Percentiles rank a stretch among this genome's conserved stretches.
These are phyloP conservation scores for Alloteropsis angusta DNA, from an alignment of 202 grass and related monocot species.

Conservation along the genomic window DNA sequence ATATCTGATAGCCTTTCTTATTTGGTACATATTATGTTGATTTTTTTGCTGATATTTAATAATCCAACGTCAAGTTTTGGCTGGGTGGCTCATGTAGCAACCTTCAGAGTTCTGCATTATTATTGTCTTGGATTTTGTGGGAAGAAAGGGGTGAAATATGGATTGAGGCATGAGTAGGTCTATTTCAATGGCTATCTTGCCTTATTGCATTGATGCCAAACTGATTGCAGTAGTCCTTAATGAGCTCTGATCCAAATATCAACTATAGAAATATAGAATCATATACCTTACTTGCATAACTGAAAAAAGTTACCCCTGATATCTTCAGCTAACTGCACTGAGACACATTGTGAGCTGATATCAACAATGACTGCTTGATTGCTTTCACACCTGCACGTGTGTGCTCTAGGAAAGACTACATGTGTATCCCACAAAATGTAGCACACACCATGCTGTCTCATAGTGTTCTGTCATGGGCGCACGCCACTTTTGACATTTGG, in stretches of 20 bases:
- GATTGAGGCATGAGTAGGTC: background rate
- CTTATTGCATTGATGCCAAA: background rate
- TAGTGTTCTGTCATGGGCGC: background rate
- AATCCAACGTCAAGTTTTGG: background rate
- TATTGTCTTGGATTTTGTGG: background rate
- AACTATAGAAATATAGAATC: background rate
- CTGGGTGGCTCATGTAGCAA: background rate
- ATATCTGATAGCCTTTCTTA: background rate
- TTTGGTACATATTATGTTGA: constrained; percentile 11
- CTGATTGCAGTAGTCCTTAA: background rate
- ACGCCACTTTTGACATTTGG: background rate
- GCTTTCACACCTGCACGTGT: background rate
- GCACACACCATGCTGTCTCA: background rate
- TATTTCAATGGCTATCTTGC: background rate
- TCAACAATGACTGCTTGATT: background rate
- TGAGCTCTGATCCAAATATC: background rate
- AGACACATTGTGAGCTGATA: background rate
- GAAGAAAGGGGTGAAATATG: background rate
- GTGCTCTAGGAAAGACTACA: background rate
- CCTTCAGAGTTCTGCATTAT: background rate
- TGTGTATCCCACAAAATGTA: background rate
- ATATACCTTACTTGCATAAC: background rate
- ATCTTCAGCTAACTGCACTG: background rate
- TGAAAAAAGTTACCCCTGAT: background rate
- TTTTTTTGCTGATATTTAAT: constrained; percentile 5